A percentile compares a stretch with the other conserved stretches of the same genome.
Evolutionary conservation across 1,139 yeast genomes (phyloP).

Genomic region (Pichia sp.): DNA sequence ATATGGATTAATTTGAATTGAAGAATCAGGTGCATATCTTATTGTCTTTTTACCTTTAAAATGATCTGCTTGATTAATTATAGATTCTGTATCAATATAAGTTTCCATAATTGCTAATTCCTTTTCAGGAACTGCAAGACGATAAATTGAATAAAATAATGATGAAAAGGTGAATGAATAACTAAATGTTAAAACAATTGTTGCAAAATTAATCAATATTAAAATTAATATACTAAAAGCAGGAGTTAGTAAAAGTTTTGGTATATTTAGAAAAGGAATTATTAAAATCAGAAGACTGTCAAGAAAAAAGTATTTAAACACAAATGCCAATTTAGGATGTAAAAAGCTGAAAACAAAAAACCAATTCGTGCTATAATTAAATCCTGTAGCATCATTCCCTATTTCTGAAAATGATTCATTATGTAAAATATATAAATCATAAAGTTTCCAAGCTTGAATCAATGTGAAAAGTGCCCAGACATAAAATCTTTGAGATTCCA

Average conservation of each 20-base stretch:
- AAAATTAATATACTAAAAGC: slow-evolving; percentile 44
- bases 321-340: slow-evolving; percentile 49
- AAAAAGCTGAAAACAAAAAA: slow-evolving; percentile 32
- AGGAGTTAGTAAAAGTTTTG: slow-evolving; percentile 37
- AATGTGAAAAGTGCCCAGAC: slow-evolving; percentile 60
- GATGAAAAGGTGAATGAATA: slow-evolving; percentile 35
- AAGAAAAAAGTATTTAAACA: slow-evolving; percentile 62
- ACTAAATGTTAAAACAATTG: slow-evolving; percentile 40
- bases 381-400: background rate
- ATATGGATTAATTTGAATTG: slow-evolving; percentile 78
- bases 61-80: slow-evolving; percentile 62
- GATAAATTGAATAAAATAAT: slow-evolving; percentile 41
- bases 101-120: slow-evolving; percentile 71
- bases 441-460: slow-evolving; percentile 76
- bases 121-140: slow-evolving; percentile 37
- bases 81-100: slow-evolving; percentile 35
- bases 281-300: slow-evolving; percentile 68
- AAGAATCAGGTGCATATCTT: slow-evolving; percentile 85
- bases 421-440: slow-evolving; percentile 49
- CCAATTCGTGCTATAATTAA: background rate
- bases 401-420: slow-evolving; percentile 29
- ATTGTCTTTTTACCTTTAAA: slow-evolving; percentile 83
- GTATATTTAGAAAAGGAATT: slow-evolving; percentile 70
- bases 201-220: slow-evolving; percentile 32
- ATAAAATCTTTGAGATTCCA: slow-evolving; percentile 74